These are phyloP conservation scores for Phytophthora macrochlamydospora DNA, from an alignment of 352 stramenopile genomes.

Conservation along the genomic window DNA sequence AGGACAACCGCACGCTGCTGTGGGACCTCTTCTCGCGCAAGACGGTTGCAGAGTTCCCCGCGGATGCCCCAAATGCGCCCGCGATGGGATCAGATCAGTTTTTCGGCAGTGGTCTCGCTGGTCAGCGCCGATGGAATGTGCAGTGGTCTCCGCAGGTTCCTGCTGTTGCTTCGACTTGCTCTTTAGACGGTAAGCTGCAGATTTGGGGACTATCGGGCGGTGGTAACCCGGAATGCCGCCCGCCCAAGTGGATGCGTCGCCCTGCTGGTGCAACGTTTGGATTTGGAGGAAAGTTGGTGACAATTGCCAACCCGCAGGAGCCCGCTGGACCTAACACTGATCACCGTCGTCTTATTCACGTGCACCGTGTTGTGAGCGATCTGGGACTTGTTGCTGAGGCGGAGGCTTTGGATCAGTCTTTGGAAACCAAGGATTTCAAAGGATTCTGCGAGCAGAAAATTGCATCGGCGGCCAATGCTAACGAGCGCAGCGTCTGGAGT, in stretches of 20 bases:
- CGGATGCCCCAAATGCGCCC: constrained; percentile 59
- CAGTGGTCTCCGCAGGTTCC: constrained; percentile 96
- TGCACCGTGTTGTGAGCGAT: constrained; percentile 85
- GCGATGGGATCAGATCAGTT: constrained; percentile 83
- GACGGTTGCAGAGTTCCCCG: constrained; percentile 95
- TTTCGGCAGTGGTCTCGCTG: constrained; percentile 65
- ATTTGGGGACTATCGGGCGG: constrained; percentile 86
- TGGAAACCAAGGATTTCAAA: constrained; percentile 92
- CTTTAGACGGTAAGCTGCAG: constrained; percentile 97
- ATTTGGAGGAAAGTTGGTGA: constrained; percentile 96
- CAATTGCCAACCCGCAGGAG: constrained; percentile 80
- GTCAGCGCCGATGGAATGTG: constrained; percentile 93
- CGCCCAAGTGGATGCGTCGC: constrained; percentile 95
- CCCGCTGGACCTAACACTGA: constrained; percentile 53
- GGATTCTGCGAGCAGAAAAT: constrained; percentile 94
- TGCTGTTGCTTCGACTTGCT: constrained; percentile 95
- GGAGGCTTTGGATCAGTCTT: constrained; percentile 90
- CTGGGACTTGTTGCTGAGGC: constrained; percentile 83
- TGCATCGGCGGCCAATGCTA: constrained; percentile 48
- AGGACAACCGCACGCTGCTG: constrained; percentile 98
- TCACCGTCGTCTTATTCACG: constrained; percentile 75
- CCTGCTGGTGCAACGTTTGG: constrained; percentile 93
- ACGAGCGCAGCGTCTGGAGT: constrained; percentile 87
- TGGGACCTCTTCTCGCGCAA: constrained; percentile 97
- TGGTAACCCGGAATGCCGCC: constrained; percentile 80